A percentile compares a stretch with the other conserved stretches of the same genome.
Evolutionary conservation across 2,329 filamentous ascomycete genomes (phyloP).

Genomic region (Claviceps pazoutovae): DNA sequence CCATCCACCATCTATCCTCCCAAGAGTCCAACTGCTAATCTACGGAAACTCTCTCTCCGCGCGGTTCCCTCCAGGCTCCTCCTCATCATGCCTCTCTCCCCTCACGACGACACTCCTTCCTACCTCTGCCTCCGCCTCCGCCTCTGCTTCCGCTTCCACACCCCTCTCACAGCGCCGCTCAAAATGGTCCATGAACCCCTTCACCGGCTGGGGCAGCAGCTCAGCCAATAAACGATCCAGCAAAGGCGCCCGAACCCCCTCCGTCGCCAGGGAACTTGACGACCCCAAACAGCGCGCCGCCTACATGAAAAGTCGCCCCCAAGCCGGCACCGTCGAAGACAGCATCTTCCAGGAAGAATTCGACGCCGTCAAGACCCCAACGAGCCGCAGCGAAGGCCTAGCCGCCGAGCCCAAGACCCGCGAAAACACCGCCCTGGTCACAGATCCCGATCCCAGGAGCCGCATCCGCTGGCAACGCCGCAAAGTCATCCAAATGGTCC

Average conservation of each 20-base stretch:
- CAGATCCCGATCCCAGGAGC: slow-evolving; percentile 62
- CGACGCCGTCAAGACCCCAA: slow-evolving; percentile 20
- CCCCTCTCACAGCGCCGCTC: slow-evolving; percentile 21
- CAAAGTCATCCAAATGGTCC: slow-evolving; percentile 67
- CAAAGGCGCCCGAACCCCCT: slow-evolving; percentile 12
- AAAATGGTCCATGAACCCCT: slow-evolving; percentile 29
- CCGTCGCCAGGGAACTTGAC: slow-evolving; percentile 22
- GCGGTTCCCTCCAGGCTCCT: slow-evolving; percentile 3
- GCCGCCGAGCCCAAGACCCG: slow-evolving; percentile 22
- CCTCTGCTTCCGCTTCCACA: neutral
- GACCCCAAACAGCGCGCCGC: slow-evolving; percentile 27
- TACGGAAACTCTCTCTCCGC: neutral
- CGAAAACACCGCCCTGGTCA: slow-evolving; percentile 43
- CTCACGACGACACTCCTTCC: slow-evolving; percentile 9
- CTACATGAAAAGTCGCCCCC: slow-evolving; percentile 16
- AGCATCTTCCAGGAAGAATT: slow-evolving; percentile 51
- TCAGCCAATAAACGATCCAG: slow-evolving; percentile 15
- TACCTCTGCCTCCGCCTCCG: neutral
- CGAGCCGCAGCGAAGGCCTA: neutral
- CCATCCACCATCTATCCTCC: neutral
- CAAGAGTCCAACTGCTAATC: neutral
- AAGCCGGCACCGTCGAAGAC: slow-evolving; percentile 29
- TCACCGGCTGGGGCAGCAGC: slow-evolving; percentile 21
- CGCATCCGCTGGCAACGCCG: slow-evolving; percentile 68
- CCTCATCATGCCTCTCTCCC: slow-evolving; percentile 4